These are phyloP conservation scores for Cadophora sp. DNA, from an alignment of 2,329 filamentous ascomycete species.

Conservation along the genomic window DNA sequence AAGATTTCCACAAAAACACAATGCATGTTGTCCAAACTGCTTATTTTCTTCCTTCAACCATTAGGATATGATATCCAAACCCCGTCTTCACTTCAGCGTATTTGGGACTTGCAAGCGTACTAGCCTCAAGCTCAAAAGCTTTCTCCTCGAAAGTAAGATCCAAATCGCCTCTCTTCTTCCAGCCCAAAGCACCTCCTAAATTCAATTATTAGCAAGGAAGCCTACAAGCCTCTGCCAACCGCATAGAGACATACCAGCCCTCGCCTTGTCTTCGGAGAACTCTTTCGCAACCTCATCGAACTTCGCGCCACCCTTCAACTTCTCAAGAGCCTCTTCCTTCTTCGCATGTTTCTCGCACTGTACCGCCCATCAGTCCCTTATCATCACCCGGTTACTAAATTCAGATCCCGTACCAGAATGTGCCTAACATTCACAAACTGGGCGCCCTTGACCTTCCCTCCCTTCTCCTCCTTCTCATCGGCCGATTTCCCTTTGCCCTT, in stretches of 20 bases:
- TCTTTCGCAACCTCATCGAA: conserved; percentile 78
- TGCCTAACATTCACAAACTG: conserved; percentile 77
- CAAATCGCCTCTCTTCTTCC: conserved; percentile 73
- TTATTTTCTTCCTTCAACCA: conserved; percentile 60
- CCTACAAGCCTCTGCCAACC: neutral
- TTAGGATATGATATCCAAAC: conserved; percentile 82
- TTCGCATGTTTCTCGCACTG: conserved; percentile 78
- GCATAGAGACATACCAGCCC: conserved; percentile 56
- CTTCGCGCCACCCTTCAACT: conserved; percentile 69
- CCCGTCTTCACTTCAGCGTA: conserved; percentile 75
- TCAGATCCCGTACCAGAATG: conserved; percentile 52
- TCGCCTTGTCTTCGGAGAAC: conserved; percentile 79
- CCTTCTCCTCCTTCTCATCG: conserved; percentile 47
- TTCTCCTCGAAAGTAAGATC: conserved; percentile 75
- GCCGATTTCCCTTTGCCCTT: conserved; percentile 49
- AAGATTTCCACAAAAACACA: neutral
- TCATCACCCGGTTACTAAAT: neutral
- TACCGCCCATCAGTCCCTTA: conserved; percentile 26
- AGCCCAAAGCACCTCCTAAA: conserved; percentile 72
- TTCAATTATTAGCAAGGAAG: neutral
- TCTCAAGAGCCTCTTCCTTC: conserved; percentile 76
- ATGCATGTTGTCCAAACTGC: neutral
- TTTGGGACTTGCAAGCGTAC: conserved; percentile 68
- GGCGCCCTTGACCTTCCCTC: conserved; percentile 62
- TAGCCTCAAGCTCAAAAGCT: conserved; percentile 72